phyloP scores from a whole-genome alignment of 1,284 basidiomycete genomes.

The Entoloma clypeatum region DNA sequence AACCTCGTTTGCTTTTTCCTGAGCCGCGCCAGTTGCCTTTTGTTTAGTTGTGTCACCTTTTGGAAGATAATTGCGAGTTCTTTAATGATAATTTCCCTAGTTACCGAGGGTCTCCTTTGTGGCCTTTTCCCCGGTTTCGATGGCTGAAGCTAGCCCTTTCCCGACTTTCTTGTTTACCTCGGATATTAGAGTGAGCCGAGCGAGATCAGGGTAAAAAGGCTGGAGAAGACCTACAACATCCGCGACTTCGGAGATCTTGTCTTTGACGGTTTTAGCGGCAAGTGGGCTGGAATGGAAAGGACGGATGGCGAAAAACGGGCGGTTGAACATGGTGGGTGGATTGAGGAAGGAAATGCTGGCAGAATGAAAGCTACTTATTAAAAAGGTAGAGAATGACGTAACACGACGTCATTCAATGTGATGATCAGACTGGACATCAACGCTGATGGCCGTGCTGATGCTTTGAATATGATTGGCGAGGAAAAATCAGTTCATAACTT shows the following conservation, averaged over 20 bases:
- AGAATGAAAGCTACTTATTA: no score
- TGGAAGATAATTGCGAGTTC: no score
- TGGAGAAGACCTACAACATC: constrained; percentile 40
- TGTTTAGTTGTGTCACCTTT: constrained; percentile 30
- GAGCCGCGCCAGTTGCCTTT: constrained; percentile 30
- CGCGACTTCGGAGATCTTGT: constrained; percentile 60
- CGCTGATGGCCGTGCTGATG: constrained; percentile 2
- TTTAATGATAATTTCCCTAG: constrained; percentile 14
- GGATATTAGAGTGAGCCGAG: no score
- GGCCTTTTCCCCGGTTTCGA: constrained; percentile 60
- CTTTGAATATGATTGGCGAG: constrained; percentile 23
- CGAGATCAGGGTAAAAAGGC: no score
- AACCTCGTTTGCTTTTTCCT: constrained; percentile 43
- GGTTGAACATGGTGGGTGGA: no score
- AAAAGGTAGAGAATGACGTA: not conserved
- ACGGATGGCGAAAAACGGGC: constrained; percentile 27
- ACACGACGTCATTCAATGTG: not conserved
- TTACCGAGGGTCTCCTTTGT: constrained; percentile 55
- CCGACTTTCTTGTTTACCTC: constrained; percentile 65
- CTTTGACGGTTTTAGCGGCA: constrained; percentile 49
- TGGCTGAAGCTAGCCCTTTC: constrained; percentile 54
- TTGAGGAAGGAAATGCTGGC: no score
- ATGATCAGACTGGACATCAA: constrained; percentile 13
- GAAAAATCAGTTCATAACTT: constrained; percentile 24
- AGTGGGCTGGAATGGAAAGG: constrained; percentile 46